These are phyloP conservation scores for Sordariomycetes sp. DNA, from an alignment of 2,329 filamentous ascomycete genomes.

Conservation along the genomic window DNA sequence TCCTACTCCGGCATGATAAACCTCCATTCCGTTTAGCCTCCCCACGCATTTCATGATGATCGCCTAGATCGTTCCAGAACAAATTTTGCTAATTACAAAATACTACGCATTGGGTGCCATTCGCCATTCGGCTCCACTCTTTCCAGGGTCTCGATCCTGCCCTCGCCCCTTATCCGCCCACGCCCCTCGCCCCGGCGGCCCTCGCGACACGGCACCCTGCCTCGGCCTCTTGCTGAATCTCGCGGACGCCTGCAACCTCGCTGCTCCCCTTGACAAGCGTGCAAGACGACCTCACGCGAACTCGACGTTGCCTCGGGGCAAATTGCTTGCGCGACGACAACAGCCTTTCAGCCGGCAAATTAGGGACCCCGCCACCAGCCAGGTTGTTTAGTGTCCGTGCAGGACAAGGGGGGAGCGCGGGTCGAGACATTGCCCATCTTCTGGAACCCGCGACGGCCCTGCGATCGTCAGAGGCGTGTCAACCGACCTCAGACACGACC, in stretches of 20 bases:
- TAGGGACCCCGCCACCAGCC: background rate
- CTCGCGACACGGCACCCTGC: background rate
- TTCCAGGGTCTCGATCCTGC: background rate
- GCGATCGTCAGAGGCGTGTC: background rate
- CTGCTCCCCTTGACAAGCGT: background rate
- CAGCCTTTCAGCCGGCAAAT: background rate
- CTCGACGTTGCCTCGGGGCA: background rate
- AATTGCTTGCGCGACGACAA: background rate
- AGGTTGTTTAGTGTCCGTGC: background rate
- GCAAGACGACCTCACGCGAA: background rate
- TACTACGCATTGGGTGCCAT: background rate
- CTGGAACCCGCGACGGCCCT: background rate
- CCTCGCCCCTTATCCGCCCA: background rate
- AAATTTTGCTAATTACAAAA: background rate
- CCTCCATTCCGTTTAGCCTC: background rate
- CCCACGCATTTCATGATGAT: background rate
- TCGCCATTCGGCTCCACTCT: background rate
- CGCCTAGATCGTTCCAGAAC: background rate
- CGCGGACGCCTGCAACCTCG: background rate
- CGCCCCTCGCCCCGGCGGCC: background rate
- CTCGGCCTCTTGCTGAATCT: background rate
- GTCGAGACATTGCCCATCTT: background rate
- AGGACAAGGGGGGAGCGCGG: background rate
- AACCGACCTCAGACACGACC: background rate
- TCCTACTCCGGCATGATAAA: background rate